A percentile compares a stretch with the other conserved stretches of the same genome.
phyloP scores from a whole-genome alignment of 2,329 filamentous ascomycete species.

The Aspergillus arachidicola region DNA sequence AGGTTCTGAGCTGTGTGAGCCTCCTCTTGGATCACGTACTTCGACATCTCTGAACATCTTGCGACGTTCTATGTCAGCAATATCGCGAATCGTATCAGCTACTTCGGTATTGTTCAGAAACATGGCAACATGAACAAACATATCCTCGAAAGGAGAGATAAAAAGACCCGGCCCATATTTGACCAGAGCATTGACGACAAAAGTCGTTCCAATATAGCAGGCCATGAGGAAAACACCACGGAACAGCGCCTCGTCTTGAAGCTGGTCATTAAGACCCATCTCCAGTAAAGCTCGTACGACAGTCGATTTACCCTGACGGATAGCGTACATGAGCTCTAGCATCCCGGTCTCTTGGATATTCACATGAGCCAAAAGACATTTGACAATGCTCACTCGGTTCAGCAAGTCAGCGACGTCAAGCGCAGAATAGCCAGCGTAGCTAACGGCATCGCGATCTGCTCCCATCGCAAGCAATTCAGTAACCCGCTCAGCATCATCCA shows the following conservation, averaged over 20 bases:
- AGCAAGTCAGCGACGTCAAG: conserved; percentile 18
- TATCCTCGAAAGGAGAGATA: conserved; percentile 25
- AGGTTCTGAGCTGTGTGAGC: too few species aligned
- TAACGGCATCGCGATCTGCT: conserved; percentile 14
- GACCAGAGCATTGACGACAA: conserved; percentile 13
- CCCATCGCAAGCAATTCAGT: conserved; percentile 10
- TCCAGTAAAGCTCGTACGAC: conserved; percentile 19
- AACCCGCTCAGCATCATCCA: conserved; percentile 9
- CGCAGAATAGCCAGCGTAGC: conserved; percentile 8
- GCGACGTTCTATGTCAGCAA: conserved; percentile 18
- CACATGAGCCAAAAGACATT: conserved; percentile 12
- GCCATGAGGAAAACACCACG: conserved; percentile 12
- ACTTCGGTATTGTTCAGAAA: conserved; percentile 30
- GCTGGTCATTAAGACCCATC: conserved; percentile 15
- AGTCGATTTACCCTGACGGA: conserved; percentile 5
- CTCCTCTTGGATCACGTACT: not conserved
- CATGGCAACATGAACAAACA: conserved; percentile 25
- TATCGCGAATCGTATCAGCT: conserved; percentile 36
- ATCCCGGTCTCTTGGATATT: conserved; percentile 9
- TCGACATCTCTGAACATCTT: not conserved
- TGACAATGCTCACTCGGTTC: conserved; percentile 8
- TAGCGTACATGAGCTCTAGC: conserved; percentile 13
- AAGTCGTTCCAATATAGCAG: conserved; percentile 9
- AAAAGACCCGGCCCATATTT: conserved; percentile 33
- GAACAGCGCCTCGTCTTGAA: conserved; percentile 4